These are phyloP conservation scores for Plantago elongata DNA, from an alignment of 257 asterid genomes.

Conservation along the genomic window DNA sequence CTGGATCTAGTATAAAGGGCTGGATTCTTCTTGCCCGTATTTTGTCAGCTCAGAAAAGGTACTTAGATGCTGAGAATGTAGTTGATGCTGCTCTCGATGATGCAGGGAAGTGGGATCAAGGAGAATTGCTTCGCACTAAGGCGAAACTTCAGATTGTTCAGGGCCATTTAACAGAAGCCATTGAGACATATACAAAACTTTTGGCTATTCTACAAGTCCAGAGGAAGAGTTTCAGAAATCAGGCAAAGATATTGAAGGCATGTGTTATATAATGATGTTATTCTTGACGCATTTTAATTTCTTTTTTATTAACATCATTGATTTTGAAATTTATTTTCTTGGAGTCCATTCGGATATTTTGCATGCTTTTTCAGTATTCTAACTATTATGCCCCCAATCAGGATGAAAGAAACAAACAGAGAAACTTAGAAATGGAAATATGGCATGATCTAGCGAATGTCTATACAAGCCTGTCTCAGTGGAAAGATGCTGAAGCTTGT, in stretches of 20 bases:
- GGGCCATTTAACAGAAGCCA: conserved; percentile 50
- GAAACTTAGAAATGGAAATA: conserved; percentile 71
- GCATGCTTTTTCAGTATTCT: not conserved
- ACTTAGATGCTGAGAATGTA: conserved; percentile 63
- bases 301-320: not conserved
- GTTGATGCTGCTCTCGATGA: conserved; percentile 84
- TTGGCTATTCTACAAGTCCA: conserved; percentile 89
- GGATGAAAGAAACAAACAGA: conserved; percentile 36
- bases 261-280: conserved; percentile 13
- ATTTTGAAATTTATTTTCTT: not conserved
- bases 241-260: conserved; percentile 50
- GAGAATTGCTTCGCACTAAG: conserved; percentile 62
- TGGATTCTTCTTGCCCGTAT: conserved; percentile 90
- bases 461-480: conserved; percentile 70
- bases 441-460: conserved; percentile 91
- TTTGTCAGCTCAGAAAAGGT: conserved; percentile 78
- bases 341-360: not conserved
- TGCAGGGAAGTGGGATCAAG: conserved; percentile 90
- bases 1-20: conserved; percentile 53
- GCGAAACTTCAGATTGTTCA: conserved; percentile 77
- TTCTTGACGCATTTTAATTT: conserved; percentile 3
- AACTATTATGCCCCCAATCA: conserved; percentile 18
- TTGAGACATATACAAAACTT: conserved; percentile 68
- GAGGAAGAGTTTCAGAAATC: conserved; percentile 48
- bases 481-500: conserved; percentile 90